phyloP scores from a whole-genome alignment of 441 rosid species.

The Brassica hybrid region DNA sequence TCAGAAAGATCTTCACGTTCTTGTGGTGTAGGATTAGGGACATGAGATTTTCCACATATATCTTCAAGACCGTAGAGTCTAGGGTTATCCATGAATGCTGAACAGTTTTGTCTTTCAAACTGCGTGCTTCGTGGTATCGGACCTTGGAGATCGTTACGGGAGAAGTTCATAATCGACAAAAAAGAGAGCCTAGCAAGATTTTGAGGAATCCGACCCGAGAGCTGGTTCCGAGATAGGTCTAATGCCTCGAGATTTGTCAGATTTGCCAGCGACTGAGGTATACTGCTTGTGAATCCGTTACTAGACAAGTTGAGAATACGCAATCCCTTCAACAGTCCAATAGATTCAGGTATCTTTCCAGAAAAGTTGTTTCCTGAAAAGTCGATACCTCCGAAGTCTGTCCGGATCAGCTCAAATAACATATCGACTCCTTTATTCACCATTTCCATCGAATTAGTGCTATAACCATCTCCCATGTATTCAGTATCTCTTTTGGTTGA shows the following conservation, averaged over 20 bases:
- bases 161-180: neutral
- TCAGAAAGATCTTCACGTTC: neutral
- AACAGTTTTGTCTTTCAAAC: neutral
- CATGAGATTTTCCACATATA: neutral
- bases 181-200: neutral
- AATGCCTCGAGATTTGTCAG: neutral
- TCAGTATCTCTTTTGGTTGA: neutral
- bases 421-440: slow-evolving; percentile 7
- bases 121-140: neutral
- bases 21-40: neutral
- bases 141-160: neutral
- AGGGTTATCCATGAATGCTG: neutral
- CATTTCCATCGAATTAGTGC: neutral
- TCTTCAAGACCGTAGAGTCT: slow-evolving; percentile 8
- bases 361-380: neutral
- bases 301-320: slow-evolving; percentile 9
- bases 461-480: neutral
- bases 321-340: neutral
- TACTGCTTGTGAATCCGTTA: neutral
- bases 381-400: neutral
- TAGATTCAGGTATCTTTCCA: neutral
- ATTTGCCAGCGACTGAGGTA: neutral
- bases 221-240: neutral
- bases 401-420: neutral
- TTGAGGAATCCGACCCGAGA: neutral